Conservation (phyloP, 2,329 filamentous ascomycete species). For the Fusarium sororula region DNA sequence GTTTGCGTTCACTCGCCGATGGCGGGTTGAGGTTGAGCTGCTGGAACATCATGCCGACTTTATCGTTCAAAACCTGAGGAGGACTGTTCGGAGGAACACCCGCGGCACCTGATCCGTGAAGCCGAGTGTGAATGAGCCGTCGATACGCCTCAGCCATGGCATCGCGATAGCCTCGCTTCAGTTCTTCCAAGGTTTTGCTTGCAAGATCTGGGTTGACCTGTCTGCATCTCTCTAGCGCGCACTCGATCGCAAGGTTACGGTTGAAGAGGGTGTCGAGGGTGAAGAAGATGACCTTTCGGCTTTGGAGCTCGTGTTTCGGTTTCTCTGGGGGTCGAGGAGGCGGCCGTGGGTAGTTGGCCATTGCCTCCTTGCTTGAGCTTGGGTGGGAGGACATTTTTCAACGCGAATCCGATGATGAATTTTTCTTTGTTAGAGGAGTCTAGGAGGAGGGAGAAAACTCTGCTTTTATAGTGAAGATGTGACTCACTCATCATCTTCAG, state of each 20-base stretch:
- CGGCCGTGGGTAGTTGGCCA: background rate
- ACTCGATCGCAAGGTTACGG: background rate
- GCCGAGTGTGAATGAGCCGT: background rate
- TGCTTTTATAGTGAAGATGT: background rate
- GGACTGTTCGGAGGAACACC: fast-evolving
- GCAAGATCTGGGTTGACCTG: fast-evolving
- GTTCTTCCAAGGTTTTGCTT: background rate
- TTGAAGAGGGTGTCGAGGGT: background rate
- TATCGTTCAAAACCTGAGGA: background rate
- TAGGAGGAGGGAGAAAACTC: background rate
- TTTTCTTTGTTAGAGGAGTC: background rate
- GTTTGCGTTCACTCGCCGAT: fast-evolving
- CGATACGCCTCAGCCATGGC: background rate
- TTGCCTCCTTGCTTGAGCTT: background rate
- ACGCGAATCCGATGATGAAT: background rate
- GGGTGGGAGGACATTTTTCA: too few species aligned
- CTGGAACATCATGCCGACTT: background rate
- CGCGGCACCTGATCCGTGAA: fast-evolving
- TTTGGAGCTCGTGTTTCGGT: background rate
- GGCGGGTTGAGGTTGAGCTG: background rate
- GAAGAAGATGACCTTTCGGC: background rate
- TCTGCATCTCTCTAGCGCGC: background rate
- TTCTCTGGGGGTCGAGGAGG: background rate
- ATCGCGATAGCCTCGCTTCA: background rate
- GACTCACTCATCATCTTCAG: fast-evolving